Percentiles rank a stretch among this genome's conserved stretches.
These are phyloP conservation scores for Salvia hispanica DNA, from an alignment of 257 asterid species.

Conservation along the genomic window DNA sequence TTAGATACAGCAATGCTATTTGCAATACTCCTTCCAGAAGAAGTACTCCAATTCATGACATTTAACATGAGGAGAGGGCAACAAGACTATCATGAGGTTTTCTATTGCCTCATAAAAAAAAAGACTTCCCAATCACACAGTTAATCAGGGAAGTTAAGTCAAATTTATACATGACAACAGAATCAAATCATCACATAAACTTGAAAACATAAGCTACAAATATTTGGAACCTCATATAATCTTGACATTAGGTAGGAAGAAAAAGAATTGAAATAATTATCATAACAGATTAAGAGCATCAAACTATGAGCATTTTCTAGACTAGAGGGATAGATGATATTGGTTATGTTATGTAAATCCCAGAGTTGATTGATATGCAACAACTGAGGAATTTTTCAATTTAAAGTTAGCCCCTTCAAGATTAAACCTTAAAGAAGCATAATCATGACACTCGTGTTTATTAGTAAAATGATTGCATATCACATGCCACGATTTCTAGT, in stretches of 20 bases:
- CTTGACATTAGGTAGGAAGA: too few relatives aligned
- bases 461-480: not conserved
- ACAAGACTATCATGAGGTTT: not conserved
- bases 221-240: too few relatives aligned
- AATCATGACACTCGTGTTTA: not conserved
- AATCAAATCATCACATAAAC: too few relatives aligned
- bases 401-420: not conserved
- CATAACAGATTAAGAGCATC: too few relatives aligned
- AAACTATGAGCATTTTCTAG: too few relatives aligned
- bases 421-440: not conserved
- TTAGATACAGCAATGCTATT: slow-evolving; percentile 3
- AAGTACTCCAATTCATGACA: not conserved
- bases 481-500: not conserved
- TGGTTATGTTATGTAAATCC: too few relatives aligned
- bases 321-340: too few relatives aligned
- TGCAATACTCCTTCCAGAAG: not conserved
- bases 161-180: too few relatives aligned
- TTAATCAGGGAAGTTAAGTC: not conserved
- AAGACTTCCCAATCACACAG: not conserved
- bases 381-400: too few relatives aligned
- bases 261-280: too few relatives aligned
- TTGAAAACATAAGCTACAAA: too few relatives aligned
- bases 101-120: not conserved
- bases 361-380: too few relatives aligned
- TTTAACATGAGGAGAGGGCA: not conserved